Conservation (phyloP, 2,329 filamentous ascomycete species). For the Claviceps sp. region DNA sequence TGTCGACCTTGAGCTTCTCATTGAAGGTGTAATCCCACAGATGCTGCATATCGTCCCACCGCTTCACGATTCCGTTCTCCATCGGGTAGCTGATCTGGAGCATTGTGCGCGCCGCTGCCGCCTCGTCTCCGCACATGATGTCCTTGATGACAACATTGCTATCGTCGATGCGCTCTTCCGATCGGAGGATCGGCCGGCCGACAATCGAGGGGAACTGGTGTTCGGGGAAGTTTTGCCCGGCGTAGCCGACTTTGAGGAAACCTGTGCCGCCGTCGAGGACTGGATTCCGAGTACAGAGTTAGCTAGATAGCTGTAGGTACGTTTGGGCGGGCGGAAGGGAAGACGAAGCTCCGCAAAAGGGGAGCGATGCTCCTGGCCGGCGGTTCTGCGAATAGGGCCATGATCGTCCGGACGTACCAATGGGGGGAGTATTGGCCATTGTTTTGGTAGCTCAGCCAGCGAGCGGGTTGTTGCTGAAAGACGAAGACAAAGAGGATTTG, state of each 20-base stretch:
- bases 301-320: conserved; percentile 3
- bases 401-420: conserved; percentile 28
- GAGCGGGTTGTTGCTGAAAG: background rate
- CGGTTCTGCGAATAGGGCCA: background rate
- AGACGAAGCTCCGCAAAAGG: background rate
- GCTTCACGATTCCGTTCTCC: conserved; percentile 99
- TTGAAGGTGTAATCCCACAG: conserved; percentile 98
- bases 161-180: conserved; percentile 63
- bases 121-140: conserved; percentile 99
- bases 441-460: conserved; percentile 15
- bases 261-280: conserved; percentile 99
- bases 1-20: conserved; percentile 91
- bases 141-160: conserved; percentile 68
- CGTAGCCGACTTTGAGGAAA: conserved; percentile 99
- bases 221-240: conserved; percentile 98
- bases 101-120: conserved; percentile 89
- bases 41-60: conserved; percentile 99
- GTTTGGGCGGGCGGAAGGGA: background rate
- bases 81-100: conserved; percentile 98
- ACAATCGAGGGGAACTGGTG: conserved; percentile 98
- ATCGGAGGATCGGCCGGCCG: conserved; percentile 90
- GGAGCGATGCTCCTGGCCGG: background rate
- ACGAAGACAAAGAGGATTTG: background rate
- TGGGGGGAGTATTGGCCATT: conserved; percentile 40
- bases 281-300: conserved; percentile 22